Evolutionary conservation across 345 rosid genomes (phyloP).

Genomic region (Citrus maxima): DNA sequence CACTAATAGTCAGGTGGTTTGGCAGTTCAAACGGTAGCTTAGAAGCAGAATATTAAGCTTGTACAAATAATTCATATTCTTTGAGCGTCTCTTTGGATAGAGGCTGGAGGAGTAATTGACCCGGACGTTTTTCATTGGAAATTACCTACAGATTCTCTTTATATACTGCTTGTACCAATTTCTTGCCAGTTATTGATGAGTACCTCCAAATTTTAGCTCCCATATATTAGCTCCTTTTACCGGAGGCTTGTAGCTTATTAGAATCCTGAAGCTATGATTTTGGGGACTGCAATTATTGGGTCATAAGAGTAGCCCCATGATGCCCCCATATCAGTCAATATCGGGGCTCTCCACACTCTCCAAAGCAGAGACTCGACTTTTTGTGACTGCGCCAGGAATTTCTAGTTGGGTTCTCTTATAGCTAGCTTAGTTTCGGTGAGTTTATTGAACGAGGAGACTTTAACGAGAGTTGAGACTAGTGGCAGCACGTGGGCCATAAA

Average conservation of each 20-base stretch:
- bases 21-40: background rate
- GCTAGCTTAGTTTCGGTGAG: background rate
- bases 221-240: background rate
- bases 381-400: background rate
- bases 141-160: background rate
- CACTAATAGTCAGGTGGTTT: background rate
- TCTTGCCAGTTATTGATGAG: background rate
- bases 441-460: background rate
- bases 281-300: background rate
- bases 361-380: background rate
- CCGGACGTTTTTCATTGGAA: background rate
- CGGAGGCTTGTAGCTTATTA: no score
- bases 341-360: background rate
- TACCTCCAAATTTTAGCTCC: background rate
- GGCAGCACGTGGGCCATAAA: background rate
- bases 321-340: no score
- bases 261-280: background rate
- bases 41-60: background rate
- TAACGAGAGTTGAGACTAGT: background rate
- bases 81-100: no score
- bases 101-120: no score
- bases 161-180: background rate
- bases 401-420: background rate
- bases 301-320: no score
- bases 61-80: background rate